Evolutionary conservation across 495 filamentous ascomycete species (phyloP), one percentile per base, ranked within the genome.

Genomic region (Emericellopsis terricola): DNA sequence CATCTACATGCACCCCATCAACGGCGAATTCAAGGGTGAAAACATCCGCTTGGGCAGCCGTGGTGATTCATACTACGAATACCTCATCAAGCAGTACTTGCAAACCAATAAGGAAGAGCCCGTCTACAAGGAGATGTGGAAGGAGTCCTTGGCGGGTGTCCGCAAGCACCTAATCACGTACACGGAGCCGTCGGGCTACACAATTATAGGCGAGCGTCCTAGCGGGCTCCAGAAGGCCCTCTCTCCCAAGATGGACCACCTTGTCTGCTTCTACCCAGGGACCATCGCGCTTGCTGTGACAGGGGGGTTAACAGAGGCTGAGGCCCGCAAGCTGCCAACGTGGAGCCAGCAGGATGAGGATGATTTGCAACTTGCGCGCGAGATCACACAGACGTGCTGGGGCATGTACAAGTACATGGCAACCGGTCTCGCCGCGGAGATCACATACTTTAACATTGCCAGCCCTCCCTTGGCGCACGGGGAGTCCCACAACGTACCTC

Each of bases 31-130:
- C 53, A 63, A 68, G 28, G 82, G 80, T 15, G 52, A 73, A 3
- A 89, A 92, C 42, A 87, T 99, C 46, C 76, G 89, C 11, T 69
- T 99, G 7, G 89, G 89, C 26, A 93, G 79, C 43, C 68, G 89
- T 36, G 91, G 87, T 27, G 89, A 99, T 51, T 92, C 82, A 13
- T 99, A 96, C 49, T 99, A 99, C 55, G 83, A 96, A 53, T 94
- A 94, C 51, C 71, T 94, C 24, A 83, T 96, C 59, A 96, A 96
- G 56, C 87, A 96, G 50, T 94, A 89, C 49, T 63, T 91, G 3
- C 89, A 96, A 47, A 99, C 91, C 7, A 78, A 76, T 15, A 72
- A 80, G 51, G 64, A 84, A 42, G 89, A 97, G 50, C 65, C 73
- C 1, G 56, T 96, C 6, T 99, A 96, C 53, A 63, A 73, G 29